phyloP scores from a whole-genome alignment of 805 yeast genomes.

The Hagleromyces aurorensis region DNA sequence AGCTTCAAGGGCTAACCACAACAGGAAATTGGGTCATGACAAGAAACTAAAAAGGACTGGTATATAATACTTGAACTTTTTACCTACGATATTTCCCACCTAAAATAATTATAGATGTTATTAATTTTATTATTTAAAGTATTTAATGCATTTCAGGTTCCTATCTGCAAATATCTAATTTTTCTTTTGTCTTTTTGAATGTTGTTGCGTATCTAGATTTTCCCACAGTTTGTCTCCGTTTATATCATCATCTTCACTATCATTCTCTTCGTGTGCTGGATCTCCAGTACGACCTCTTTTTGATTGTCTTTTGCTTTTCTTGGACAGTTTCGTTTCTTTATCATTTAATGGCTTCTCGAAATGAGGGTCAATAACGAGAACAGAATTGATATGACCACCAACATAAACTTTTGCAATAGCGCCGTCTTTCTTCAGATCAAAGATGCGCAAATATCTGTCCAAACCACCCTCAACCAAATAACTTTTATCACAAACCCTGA shows the following conservation, averaged over 20 bases:
- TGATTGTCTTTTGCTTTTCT: slow-evolving; percentile 30
- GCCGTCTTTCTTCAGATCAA: slow-evolving; percentile 50
- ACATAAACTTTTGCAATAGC: slow-evolving; percentile 60
- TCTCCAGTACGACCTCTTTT: neutral
- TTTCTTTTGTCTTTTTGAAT: slow-evolving; percentile 12
- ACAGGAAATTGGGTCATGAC: slow-evolving; percentile 53
- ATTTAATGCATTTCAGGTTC: slow-evolving; percentile 1
- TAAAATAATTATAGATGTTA: neutral
- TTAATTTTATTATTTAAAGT: neutral
- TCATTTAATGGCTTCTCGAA: slow-evolving; percentile 20
- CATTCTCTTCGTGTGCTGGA: slow-evolving; percentile 1
- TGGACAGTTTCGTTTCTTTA: slow-evolving; percentile 32
- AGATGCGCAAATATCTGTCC: slow-evolving; percentile 80
- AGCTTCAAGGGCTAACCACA: slow-evolving; percentile 53
- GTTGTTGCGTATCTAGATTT: slow-evolving; percentile 1
- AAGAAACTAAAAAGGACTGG: slow-evolving; percentile 37
- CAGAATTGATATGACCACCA: slow-evolving; percentile 53
- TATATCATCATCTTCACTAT: slow-evolving; percentile 14
- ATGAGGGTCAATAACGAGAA: slow-evolving; percentile 29
- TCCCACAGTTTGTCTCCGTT: slow-evolving; percentile 36
- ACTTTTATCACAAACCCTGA: slow-evolving; percentile 29
- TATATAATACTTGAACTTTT: slow-evolving; percentile 1
- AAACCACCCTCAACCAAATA: slow-evolving; percentile 72
- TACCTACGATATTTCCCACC: neutral
- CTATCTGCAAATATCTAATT: slow-evolving; percentile 2